phyloP scores from a whole-genome alignment of 2,329 filamentous ascomycete genomes.

The Cytospora piceae region DNA sequence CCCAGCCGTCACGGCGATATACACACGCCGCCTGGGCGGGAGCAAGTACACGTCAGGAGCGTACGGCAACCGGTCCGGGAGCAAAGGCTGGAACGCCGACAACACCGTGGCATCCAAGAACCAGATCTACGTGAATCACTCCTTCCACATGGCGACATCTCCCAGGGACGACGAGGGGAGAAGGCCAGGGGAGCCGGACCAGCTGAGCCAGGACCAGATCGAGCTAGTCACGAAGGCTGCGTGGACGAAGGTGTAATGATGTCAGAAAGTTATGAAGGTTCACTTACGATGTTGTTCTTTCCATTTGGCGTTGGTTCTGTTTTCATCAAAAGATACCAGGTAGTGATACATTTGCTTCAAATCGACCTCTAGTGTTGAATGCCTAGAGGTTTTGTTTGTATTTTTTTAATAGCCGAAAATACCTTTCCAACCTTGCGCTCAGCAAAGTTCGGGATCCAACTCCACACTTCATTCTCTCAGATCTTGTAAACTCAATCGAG shows the following conservation, averaged over 20 bases:
- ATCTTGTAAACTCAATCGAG: neutral
- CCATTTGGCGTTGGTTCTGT: neutral
- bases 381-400: neutral
- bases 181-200: neutral
- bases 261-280: neutral
- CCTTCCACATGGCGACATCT: constrained; percentile 7
- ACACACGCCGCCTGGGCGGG: constrained; percentile 22
- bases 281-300: neutral
- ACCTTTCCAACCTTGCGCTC: neutral
- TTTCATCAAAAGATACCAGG: neutral
- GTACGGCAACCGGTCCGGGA: constrained; percentile 14
- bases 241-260: constrained; percentile 7
- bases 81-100: neutral
- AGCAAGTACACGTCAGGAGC: constrained; percentile 12
- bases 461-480: neutral
- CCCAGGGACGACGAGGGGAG: constrained; percentile 11
- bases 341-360: neutral
- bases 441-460: neutral
- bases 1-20: constrained; percentile 36
- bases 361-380: neutral
- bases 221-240: constrained; percentile 21
- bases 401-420: neutral
- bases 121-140: constrained; percentile 21
- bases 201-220: constrained; percentile 23
- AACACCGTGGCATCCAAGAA: constrained; percentile 12